Base-by-base conservation (phyloP, 176 grass and related monocot species). In the Tillandsia fasciculata region DNA sequence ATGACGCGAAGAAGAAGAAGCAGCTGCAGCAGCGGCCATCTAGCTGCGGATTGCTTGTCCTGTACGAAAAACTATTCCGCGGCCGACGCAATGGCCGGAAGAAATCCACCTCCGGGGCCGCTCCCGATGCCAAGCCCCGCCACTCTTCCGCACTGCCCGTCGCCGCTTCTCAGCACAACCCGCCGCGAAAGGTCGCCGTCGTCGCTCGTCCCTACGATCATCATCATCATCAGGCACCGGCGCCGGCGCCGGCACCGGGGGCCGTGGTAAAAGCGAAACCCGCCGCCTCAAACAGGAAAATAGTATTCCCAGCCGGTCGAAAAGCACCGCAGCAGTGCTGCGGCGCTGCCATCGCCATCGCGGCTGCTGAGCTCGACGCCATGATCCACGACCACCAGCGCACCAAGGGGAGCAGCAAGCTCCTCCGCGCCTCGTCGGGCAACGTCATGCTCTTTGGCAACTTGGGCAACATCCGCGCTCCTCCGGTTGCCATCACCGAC, bases 361-460 rank as follows among this genome's bases (percentile, higher is more conserved):
- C 68, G 17, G 51, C 70, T 3, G 28, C 26, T 12, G 78, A 72
- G 64, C 78, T 80, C 9, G 78, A 80, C 63, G 61, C 29, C 78
- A 73, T 80, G 69, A 68, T 80, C 63, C 48, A 74, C 51, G 78
- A 80, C 70, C 63, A 80, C 63, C 78, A 73, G 78, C 70, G 70
- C 28, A 67, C 24, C 78, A 80, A 68, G 26, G 64, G 70, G 17
- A 67, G 78, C 69, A 72, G 57, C 69, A 50, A 69, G 17, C 70
- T 80, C 33, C 51, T 80, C 51, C 70, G 70, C 29, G 78, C 78
- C 8, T 80, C 78, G 8, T 73, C 78, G 8, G 78, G 70, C 70
- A 80, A 80, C 49, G 78, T 80, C 48, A 79, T 79, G 77, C 33
- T 79, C 58, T 79, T 53, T 59, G 51, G 77, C 48, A 80, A 80